Base-by-base conservation (phyloP, 805 yeast genomes). In the Candida morakotiae region DNA sequence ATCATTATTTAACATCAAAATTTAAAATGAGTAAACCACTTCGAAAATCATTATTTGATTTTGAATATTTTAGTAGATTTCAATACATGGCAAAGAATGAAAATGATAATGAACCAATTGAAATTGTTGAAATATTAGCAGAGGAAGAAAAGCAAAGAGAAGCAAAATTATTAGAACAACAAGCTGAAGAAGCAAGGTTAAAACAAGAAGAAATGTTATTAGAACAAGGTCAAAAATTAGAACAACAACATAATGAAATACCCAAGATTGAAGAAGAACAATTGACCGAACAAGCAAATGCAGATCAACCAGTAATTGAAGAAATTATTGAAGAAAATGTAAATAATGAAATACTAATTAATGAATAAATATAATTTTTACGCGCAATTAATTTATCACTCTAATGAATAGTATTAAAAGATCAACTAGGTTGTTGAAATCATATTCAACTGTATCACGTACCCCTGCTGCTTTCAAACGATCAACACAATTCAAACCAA, bases 21-120 rank as follows among this genome's bases (percentile, higher is more conserved):
- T 53, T 55, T 39, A 45, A 48, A 20, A 51, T 56, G 53, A 53
- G 55, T 18, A 47, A 41, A 31, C 58, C 62, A 5, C 38, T 55
- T 24, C 40, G 58, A 31, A 48, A 53, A 34, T 38, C 57, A 8
- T 48, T 56, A 27, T 56, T 41, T 31, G 58, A 56, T 34, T 56
- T 48, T 34, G 58, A 55, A 38, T 44, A 53, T 31, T 43, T 48
- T 37, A 58, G 54, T 31, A 44, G 56, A 35, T 38, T 46, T 15
- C 39, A 40, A 32, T 44, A 42, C 24, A 41, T 41, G 37, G 17
- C 28, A 18, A 15, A 26, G 3, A 17, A 11, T 5, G 33, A 30
- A 30, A 31, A 33, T 5, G 19, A 23, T 19, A 21, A 14, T 27
- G 36, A 15, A 11, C 18, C 20, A 14, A 16, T 31, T 23, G 26